These are phyloP conservation scores for Tetrahymena malaccensis DNA, from an alignment of 73 alveolate species.

Conservation along the genomic window DNA sequence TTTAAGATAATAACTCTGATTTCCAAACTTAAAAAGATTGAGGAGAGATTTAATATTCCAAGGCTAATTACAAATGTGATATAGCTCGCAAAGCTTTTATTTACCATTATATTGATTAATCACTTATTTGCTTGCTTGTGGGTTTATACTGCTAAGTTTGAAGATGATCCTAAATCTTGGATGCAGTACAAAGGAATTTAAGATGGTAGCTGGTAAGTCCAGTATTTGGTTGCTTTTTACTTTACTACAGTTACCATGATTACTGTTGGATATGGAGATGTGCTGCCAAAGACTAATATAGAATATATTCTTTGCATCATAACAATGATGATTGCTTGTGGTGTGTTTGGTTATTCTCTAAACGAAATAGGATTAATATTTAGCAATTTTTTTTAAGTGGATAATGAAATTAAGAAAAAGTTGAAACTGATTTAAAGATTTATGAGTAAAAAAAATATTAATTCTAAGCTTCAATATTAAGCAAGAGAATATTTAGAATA, in stretches of 20 bases:
- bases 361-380: not conserved
- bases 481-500: not conserved
- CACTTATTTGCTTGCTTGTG: slow-evolving; percentile 65
- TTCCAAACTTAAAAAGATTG: not conserved
- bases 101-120: slow-evolving; percentile 26
- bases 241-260: slow-evolving; percentile 68
- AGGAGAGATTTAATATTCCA: not conserved
- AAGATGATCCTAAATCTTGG: not conserved
- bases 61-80: not conserved
- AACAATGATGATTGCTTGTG: slow-evolving; percentile 65
- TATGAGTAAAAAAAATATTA: not conserved
- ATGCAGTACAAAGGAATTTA: not conserved
- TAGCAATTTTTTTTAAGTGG: slow-evolving; percentile 11
- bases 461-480: not conserved
- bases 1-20: not conserved
- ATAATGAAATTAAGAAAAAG: not conserved
- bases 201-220: not conserved
- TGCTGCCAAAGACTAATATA: slow-evolving; percentile 37
- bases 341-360: not conserved
- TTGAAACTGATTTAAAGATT: not conserved
- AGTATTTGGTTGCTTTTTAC: slow-evolving; percentile 55
- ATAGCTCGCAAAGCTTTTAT: slow-evolving; percentile 5
- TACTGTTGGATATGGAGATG: slow-evolving; percentile 74
- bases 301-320: slow-evolving; percentile 53
- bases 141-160: slow-evolving; percentile 41